These are phyloP conservation scores for Gracilaria caudata DNA, from an alignment of 23 red algal genomes.

Conservation along the genomic window DNA sequence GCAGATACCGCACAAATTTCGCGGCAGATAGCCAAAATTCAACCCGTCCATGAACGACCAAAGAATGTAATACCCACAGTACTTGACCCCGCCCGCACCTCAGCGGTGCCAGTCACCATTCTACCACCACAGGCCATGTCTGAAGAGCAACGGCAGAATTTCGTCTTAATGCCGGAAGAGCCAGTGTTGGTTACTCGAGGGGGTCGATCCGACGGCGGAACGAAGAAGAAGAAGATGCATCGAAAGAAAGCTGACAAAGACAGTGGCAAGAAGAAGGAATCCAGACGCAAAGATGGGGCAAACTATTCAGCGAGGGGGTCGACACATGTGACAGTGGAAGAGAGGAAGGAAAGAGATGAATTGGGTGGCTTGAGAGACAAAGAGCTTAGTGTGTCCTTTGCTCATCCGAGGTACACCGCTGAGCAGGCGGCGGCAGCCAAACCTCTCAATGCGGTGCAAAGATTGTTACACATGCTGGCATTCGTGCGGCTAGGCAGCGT, in stretches of 20 bases:
- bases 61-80: slow-evolving; percentile 5
- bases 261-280: neutral
- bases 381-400: slow-evolving; percentile 48
- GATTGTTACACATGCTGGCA: slow-evolving; percentile 32
- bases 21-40: neutral
- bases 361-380: slow-evolving; percentile 19
- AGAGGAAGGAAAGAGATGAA: neutral
- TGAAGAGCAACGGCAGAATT: slow-evolving; percentile 12
- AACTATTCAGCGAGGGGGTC: neutral
- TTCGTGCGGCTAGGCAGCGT: slow-evolving; percentile 25
- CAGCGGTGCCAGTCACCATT: neutral
- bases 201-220: neutral
- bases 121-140: slow-evolving; percentile 34
- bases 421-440: slow-evolving; percentile 41
- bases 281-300: neutral
- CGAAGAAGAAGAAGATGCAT: neutral
- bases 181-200: slow-evolving; percentile 10
- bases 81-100: slow-evolving; percentile 28
- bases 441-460: slow-evolving; percentile 48
- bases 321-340: neutral
- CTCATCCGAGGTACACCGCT: slow-evolving; percentile 31
- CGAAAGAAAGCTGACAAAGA: neutral
- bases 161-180: slow-evolving; percentile 33
- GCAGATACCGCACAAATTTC: neutral
- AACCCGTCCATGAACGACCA: neutral